Base-by-base conservation (phyloP, 805 yeast genomes). In the Metschnikowia chrysomelidarum region DNA sequence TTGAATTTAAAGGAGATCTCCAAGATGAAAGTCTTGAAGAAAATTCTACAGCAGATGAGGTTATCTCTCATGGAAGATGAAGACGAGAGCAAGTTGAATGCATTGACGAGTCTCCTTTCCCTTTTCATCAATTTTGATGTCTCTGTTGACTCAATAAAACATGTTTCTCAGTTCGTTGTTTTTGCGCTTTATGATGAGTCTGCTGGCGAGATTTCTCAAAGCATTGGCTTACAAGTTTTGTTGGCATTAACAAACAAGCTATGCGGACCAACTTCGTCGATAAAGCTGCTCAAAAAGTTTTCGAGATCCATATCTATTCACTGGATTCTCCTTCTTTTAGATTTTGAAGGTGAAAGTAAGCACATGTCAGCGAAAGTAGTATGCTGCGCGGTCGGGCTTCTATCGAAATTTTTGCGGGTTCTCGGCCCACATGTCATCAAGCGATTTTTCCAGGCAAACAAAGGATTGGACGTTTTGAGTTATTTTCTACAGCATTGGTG, bases 301-400 rank as follows among this genome's bases (percentile, higher is more conserved):
- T 72, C 68, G 2, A 70, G 78, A 29, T 64, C 81, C 0, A 65
- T 85, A 2, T 74, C 86, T 1, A 67, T 80, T 5, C 82, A 81
- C 50, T 80, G 89, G 83, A 61, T 75, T 3, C 50, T 84, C 7
- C 59, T 84, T 8, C 53, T 83, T 10, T 51, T 83, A 9, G 59
- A 74, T 18, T 56, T 46, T 34, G 66, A 36, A 15, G 26, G 35
- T 16, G 29, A 29, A n/a, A 33, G 46, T 23, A 41, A 34, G 21
- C 38, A 12, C 8, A 21, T 35, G 21, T 40, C 67, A 34, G 43
- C 64, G 19, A 52, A 60, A 30, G 71, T 72, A 3, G 62, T 62
- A 3, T 50, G 54, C 19, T 49, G 66, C 40, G 70, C 73, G 0
- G 44, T 75, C 41, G 13, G 61, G n/a, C 54, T 85, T 10, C 53